Percentiles rank a stretch among this genome's conserved stretches.
phyloP scores from a whole-genome alignment of 768 basidiomycete genomes.

The Podaxis sp. region DNA sequence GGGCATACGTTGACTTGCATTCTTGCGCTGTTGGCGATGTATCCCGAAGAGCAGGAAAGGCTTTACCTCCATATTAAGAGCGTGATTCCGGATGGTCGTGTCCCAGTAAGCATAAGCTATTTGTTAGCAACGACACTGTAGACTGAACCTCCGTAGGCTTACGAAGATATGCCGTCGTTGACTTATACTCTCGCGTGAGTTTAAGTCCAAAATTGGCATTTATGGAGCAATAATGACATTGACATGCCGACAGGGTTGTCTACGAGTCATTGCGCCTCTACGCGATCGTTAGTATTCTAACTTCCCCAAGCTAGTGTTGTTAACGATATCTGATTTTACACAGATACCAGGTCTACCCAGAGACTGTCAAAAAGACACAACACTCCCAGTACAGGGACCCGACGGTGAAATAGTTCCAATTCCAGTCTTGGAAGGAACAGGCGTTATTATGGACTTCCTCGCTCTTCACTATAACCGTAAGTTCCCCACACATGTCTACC shows the following conservation, averaged over 20 bases:
- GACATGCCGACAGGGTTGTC: constrained; percentile 35
- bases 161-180: constrained; percentile 20
- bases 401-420: constrained; percentile 38
- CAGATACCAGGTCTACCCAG: constrained; percentile 46
- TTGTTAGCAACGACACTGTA: neutral
- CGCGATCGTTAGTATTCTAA: constrained; percentile 35
- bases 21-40: constrained; percentile 41
- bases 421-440: constrained; percentile 41
- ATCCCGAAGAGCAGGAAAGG: constrained; percentile 43
- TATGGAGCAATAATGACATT: neutral
- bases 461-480: constrained; percentile 54
- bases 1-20: constrained; percentile 39
- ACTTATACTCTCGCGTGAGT: constrained; percentile 19
- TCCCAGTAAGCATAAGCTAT: constrained; percentile 18
- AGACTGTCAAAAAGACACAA: constrained; percentile 43
- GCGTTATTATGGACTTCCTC: constrained; percentile 33
- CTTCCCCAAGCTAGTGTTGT: neutral
- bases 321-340: constrained; percentile 4
- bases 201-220: neutral
- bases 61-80: constrained; percentile 37
- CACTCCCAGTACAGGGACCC: constrained; percentile 29
- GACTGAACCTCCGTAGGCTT: constrained; percentile 11
- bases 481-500: constrained; percentile 14
- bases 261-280: constrained; percentile 51
- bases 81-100: constrained; percentile 24